Evolutionary conservation across 2,329 filamentous ascomycete species (phyloP), one percentile per base, ranked within the genome.

Genomic region (Grosmannia serpens): DNA sequence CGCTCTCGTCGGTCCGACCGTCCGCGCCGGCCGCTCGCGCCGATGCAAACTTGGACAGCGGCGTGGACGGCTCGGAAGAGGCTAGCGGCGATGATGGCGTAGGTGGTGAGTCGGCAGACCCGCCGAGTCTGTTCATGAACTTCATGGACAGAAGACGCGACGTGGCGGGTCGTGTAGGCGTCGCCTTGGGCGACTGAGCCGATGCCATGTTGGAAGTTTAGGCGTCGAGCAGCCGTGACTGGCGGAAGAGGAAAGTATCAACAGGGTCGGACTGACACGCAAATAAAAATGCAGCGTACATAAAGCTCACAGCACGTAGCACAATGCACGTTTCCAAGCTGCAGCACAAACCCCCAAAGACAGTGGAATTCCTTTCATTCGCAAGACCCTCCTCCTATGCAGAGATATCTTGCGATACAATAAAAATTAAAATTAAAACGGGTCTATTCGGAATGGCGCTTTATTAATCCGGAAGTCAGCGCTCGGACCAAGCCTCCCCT

Each of bases 81-180:
- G 56, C 59, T 10, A 62, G 31, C 1, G 61, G 58, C 6, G 62
- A 64, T 2, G 58, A 47, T 4, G 53, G 41, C 5, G 57, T 51
- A 1, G 60, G 56, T 4, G 58, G 50, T 38, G 75, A 75, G 55
- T 74, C 75, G 27, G 85, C 81, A 55, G 53, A 44, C 10, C 33
- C 27, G 1, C 85, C 87, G 62, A 88, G 88, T 67, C 91, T 83
- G 77, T 95, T 91, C 91, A 96, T 96, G 70, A 96, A 96, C 76
- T 95, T 95, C 91, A 96, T 96, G 44, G 88, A 91, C 68, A 95
- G 79, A 53, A 96, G 85, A 64, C 91, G 85, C 60, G 87, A 91
- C 62, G 91, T 96, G 84, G 55, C 95, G 82, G 29, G 62, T 57
- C 58, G 63, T 29, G 53, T 59, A 35, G 61, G 60, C 56, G 63